Evolutionary conservation across 176 grass and related monocot genomes (phyloP).

Genomic region (Ensete ventricosum): DNA sequence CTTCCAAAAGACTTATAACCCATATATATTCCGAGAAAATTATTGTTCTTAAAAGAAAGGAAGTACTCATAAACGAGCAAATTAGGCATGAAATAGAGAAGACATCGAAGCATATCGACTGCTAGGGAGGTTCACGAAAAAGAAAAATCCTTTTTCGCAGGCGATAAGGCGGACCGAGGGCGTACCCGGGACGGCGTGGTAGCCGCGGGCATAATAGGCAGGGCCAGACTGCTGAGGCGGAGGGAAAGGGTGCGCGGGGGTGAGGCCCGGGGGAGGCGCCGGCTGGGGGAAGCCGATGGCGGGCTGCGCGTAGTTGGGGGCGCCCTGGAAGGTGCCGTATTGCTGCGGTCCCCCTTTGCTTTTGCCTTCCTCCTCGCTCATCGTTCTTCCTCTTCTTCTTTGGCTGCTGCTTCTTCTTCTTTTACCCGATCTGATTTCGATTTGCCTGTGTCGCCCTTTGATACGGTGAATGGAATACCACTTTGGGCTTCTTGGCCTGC

Average conservation of each 20-base stretch:
- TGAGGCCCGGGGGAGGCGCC: slow-evolving; percentile 37
- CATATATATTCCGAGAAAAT: no score
- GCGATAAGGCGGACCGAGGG: background rate
- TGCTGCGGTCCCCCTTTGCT: slow-evolving; percentile 1
- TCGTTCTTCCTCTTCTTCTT: slow-evolving; percentile 5
- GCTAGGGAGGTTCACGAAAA: no score
- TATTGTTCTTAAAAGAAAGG: no score
- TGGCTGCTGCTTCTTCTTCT: no score
- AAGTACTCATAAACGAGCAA: no score
- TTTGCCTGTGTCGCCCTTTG: no score
- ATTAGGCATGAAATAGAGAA: no score
- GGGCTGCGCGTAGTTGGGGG: slow-evolving; percentile 49
- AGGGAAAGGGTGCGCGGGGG: background rate
- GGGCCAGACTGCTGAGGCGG: slow-evolving; percentile 15
- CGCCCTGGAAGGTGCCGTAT: slow-evolving; percentile 75
- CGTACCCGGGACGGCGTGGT: slow-evolving; percentile 46
- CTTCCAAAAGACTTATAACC: background rate
- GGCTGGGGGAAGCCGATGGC: slow-evolving; percentile 71
- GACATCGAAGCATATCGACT: no score
- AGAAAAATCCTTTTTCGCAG: no score
- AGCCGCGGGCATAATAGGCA: slow-evolving; percentile 38
- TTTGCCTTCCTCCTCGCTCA: slow-evolving; percentile 15
- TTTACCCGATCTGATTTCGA: no score
- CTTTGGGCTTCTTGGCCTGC: no score
- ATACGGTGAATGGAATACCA: no score